These are phyloP conservation scores for Penicillium taxi DNA, from an alignment of 495 filamentous ascomycete genomes.

Conservation along the genomic window DNA sequence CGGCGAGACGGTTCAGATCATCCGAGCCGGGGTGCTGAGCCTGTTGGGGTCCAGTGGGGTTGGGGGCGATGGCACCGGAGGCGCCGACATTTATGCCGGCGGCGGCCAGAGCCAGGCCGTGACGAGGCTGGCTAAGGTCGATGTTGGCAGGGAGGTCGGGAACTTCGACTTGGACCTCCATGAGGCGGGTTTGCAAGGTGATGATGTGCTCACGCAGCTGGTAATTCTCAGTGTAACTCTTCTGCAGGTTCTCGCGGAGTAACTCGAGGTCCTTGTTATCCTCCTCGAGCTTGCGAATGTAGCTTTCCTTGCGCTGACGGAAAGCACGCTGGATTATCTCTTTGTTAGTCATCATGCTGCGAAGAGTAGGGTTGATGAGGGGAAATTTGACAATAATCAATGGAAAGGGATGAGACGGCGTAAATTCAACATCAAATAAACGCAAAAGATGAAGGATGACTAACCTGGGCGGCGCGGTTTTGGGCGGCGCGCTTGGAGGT, in stretches of 20 bases:
- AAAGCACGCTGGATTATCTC: conserved; percentile 67
- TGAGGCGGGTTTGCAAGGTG: conserved; percentile 76
- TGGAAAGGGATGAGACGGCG: too few relatives aligned
- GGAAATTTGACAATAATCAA: too few relatives aligned
- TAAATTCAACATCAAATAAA: too few relatives aligned
- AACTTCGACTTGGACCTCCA: conserved; percentile 73
- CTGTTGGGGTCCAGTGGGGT: conserved; percentile 16
- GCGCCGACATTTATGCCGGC: conserved; percentile 10
- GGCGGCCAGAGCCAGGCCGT: conserved; percentile 22
- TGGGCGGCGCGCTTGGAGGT: conserved; percentile 94
- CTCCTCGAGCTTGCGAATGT: conserved; percentile 94
- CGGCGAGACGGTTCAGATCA: conserved; percentile 40
- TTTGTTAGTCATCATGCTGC: conserved; percentile 6
- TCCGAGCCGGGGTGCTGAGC: conserved; percentile 26
- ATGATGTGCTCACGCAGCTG: conserved; percentile 86
- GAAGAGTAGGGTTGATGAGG: not conserved
- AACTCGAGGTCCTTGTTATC: conserved; percentile 69
- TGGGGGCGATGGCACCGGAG: conserved; percentile 9
- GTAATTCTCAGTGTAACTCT: conserved; percentile 79
- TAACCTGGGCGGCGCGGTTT: conserved; percentile 93
- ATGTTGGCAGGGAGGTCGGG: conserved; percentile 70
- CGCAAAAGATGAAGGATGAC: conserved; percentile 14
- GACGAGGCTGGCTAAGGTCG: conserved; percentile 38
- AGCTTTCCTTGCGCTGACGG: conserved; percentile 93
- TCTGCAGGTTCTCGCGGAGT: conserved; percentile 63